Conservation (phyloP, 2,329 filamentous ascomycete species). For the Aureobasidium leucospermi region DNA sequence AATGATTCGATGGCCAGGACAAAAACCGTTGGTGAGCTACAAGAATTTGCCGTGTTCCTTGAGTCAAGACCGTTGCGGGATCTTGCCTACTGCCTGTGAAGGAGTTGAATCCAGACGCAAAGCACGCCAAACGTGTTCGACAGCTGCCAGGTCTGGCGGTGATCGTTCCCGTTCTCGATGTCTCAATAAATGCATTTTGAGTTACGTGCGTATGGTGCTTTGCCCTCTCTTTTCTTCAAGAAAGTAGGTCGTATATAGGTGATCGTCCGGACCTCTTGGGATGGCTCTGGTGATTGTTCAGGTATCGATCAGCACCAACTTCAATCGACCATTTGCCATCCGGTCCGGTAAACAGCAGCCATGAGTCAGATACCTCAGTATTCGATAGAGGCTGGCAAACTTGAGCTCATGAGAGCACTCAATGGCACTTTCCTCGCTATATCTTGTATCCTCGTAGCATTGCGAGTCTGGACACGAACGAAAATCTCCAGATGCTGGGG, state of each 20-base stretch:
- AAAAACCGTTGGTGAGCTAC: background rate
- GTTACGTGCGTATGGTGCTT: background rate
- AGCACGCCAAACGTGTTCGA: background rate
- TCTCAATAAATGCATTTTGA: background rate
- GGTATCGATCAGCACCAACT: background rate
- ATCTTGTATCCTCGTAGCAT: slow-evolving; percentile 31
- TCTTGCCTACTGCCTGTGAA: background rate
- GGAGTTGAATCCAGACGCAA: background rate
- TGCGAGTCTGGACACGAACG: slow-evolving; percentile 34
- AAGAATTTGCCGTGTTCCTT: background rate
- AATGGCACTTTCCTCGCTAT: slow-evolving; percentile 26
- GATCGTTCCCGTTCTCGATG: background rate
- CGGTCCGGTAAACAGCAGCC: background rate
- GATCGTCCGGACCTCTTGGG: too few relatives aligned
- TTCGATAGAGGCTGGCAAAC: background rate
- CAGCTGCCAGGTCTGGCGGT: background rate
- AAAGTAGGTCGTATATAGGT: background rate
- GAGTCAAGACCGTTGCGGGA: background rate
- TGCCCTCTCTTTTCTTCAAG: background rate
- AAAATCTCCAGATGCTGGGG: slow-evolving; percentile 33
- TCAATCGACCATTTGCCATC: background rate
- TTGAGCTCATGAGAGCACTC: slow-evolving; percentile 10
- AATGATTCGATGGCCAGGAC: background rate
- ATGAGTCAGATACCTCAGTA: background rate
- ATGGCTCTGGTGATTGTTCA: background rate